Conservation (phyloP, 2,329 filamentous ascomycete species). For the Fusarium virguliforme region DNA sequence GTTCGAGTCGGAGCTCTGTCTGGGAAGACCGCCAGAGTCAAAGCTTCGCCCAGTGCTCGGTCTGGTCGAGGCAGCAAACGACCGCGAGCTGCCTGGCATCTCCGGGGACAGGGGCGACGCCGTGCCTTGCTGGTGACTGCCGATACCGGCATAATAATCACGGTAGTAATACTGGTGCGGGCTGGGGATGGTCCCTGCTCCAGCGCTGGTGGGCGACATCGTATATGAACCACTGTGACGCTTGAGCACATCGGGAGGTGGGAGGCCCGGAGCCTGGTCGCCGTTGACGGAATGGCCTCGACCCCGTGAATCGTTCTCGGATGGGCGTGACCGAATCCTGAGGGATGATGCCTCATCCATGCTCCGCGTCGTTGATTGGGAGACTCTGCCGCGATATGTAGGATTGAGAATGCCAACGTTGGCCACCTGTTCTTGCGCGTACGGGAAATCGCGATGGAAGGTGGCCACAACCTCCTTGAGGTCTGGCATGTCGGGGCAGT, state of each 20-base stretch:
- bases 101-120: slow-evolving; percentile 72
- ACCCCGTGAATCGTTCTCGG: slow-evolving; percentile 67
- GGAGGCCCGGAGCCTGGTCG: slow-evolving; percentile 74
- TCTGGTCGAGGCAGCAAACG: slow-evolving; percentile 64
- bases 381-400: slow-evolving; percentile 72
- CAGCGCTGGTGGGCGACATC: slow-evolving; percentile 68
- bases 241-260: slow-evolving; percentile 76
- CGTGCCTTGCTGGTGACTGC: slow-evolving; percentile 65
- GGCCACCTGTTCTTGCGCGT: slow-evolving; percentile 80
- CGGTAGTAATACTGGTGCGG: slow-evolving; percentile 72
- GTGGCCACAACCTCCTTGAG: slow-evolving; percentile 81
- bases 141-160: slow-evolving; percentile 56
- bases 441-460: slow-evolving; percentile 85
- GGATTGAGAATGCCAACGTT: slow-evolving; percentile 86
- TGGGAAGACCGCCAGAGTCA: slow-evolving; percentile 67
- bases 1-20: slow-evolving; percentile 69
- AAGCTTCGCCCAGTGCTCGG: slow-evolving; percentile 75
- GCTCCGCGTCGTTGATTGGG: slow-evolving; percentile 72
- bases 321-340: slow-evolving; percentile 66
- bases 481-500: slow-evolving; percentile 74
- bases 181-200: slow-evolving; percentile 59
- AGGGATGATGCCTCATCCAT: slow-evolving; percentile 64
- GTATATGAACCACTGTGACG: slow-evolving; percentile 78
- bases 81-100: slow-evolving; percentile 64
- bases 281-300: slow-evolving; percentile 75